Conservation (phyloP, 495 filamentous ascomycete species). For the Paragyromitra xinjiangensis region DNA sequence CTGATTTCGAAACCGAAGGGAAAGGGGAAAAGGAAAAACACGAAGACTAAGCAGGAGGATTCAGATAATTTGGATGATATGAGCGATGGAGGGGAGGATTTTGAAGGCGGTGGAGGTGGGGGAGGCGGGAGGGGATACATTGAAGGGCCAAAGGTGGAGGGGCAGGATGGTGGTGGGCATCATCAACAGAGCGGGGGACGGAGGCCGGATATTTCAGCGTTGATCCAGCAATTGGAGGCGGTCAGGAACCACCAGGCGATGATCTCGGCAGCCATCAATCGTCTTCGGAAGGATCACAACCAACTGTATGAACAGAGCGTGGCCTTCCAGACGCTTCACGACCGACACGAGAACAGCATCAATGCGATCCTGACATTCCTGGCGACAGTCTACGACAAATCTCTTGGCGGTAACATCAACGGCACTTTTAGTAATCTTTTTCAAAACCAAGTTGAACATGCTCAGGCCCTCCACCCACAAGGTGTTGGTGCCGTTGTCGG, state of each 20-base stretch:
- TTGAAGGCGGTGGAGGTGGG: slow-evolving; percentile 58
- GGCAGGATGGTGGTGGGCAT: slow-evolving; percentile 45
- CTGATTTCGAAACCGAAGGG: slow-evolving; percentile 96
- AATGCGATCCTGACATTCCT: slow-evolving; percentile 97
- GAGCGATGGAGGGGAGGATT: slow-evolving; percentile 62
- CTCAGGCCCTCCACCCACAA: slow-evolving; percentile 54
- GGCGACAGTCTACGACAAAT: slow-evolving; percentile 92
- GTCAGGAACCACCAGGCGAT: slow-evolving; percentile 84
- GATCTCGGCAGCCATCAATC: slow-evolving; percentile 80
- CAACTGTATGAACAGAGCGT: slow-evolving; percentile 88
- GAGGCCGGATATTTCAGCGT: slow-evolving; percentile 69
- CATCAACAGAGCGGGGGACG: slow-evolving; percentile 47
- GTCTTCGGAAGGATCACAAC: slow-evolving; percentile 82
- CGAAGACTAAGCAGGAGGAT: slow-evolving; percentile 77
- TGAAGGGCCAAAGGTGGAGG: slow-evolving; percentile 52
- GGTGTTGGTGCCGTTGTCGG: slow-evolving; percentile 46
- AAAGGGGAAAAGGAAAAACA: slow-evolving; percentile 64
- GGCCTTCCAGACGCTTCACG: slow-evolving; percentile 89
- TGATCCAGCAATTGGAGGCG: slow-evolving; percentile 79
- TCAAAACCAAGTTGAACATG: slow-evolving; percentile 55
- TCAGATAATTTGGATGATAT: slow-evolving; percentile 75
- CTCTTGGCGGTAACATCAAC: slow-evolving; percentile 66
- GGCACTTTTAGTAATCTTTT: slow-evolving; percentile 58
- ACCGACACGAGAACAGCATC: slow-evolving; percentile 96
- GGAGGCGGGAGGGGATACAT: slow-evolving; percentile 57